Evolutionary conservation across 371 early-diverging fungal genomes (phyloP), one percentile per base, ranked within the genome.

Genomic region (Syncephalastrum monosporum): DNA sequence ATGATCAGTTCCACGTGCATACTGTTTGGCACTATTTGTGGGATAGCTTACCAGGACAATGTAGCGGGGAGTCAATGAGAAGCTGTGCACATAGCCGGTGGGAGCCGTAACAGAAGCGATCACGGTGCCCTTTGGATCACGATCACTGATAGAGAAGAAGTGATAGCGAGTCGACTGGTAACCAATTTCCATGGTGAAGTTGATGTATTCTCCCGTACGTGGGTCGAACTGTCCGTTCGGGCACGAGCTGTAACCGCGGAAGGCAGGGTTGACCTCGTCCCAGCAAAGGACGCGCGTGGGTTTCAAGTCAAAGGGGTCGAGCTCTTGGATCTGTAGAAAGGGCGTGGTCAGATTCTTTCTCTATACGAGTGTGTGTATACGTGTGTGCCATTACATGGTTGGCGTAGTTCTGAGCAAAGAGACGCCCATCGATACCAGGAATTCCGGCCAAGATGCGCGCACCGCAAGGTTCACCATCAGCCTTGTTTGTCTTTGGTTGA

Each of bases 241-340:
- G 49, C 83, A 82, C 16, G 90, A 80, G 50, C 82, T 82, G 51
- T 80, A 72, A 5, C 92, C 92, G 62, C 76, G 82, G 66, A 91
- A 88, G 14, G 65, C 72, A 6, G 87, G 77, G 64, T 91, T 89
- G 52, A 91, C 73, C 60, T 83, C 82, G 27, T 79, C 70, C 79
- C 86, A 85, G 16, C 82, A 77, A 27, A 84, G 70, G 4, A 85
- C 72, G 14, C 85, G 84, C 10, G 77, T 69, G 14, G 91, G 89
- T n/a, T 81, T 81, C 57, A 93, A 65, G 50, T 87, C 91, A 55
- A 81, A 82, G 15, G 90, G 81, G 71, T 91, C 91, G 50, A 93
- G 67, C 56, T 86, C 87, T 57, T 88, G 87, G 50, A 91, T 71
- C 68, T 86, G 60, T 46, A 59, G 13, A 65, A 49, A 12, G 63